phyloP scores from a whole-genome alignment of 2,329 filamentous ascomycete genomes.

The Paraconiothyrium brasiliense region DNA sequence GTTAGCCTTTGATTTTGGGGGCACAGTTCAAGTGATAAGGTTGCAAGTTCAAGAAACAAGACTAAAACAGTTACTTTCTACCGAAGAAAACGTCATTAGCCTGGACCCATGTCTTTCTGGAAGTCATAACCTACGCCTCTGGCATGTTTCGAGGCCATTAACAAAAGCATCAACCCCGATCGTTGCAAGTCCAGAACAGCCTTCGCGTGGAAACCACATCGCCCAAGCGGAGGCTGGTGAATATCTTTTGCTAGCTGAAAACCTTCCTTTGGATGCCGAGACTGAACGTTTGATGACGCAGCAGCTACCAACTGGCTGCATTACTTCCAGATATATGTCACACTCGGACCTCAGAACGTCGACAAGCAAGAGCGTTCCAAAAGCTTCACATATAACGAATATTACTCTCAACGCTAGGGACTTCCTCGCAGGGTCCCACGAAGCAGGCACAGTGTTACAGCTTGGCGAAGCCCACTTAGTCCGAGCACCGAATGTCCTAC shows the following conservation, averaged over 20 bases:
- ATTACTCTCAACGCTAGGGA: not conserved
- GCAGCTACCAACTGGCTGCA: not conserved
- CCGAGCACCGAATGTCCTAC: constrained; percentile 4
- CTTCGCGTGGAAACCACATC: not conserved
- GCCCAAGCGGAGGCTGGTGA: not conserved
- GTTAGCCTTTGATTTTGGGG: not conserved
- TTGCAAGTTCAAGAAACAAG: not conserved
- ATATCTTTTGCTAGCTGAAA: not conserved
- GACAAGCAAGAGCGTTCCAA: not conserved
- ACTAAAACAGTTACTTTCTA: not conserved
- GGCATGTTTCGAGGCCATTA: not conserved
- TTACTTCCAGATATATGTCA: not conserved
- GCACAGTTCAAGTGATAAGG: not conserved
- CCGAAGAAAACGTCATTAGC: not conserved
- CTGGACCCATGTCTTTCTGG: not conserved
- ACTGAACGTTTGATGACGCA: not conserved
- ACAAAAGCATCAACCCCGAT: not conserved
- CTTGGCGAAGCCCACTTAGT: not conserved
- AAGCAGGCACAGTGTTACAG: not conserved
- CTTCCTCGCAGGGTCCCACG: constrained; percentile 3
- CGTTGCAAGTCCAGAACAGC: no score
- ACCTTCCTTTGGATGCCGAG: not conserved
- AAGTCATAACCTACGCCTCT: not conserved
- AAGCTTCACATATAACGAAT: not conserved
- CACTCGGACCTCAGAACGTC: not conserved